Evolutionary conservation across 345 rosid species (phyloP).

Genomic region (Corchorus capsularis): DNA sequence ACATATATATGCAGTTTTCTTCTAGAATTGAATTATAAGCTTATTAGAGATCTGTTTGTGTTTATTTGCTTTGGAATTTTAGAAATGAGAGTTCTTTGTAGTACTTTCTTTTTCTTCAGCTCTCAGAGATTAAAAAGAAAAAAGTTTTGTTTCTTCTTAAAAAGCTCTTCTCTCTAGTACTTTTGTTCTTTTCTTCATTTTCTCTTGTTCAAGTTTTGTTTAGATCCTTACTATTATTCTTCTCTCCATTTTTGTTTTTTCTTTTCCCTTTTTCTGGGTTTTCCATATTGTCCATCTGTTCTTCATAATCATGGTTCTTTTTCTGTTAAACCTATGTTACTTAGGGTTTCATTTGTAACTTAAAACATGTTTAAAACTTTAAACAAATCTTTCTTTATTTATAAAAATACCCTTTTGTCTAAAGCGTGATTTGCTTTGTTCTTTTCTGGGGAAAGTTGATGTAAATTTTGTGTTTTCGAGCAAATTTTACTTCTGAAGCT

Average conservation of each 20-base stretch:
- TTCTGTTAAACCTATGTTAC: too few relatives aligned
- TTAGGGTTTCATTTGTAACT: not conserved
- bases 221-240: not conserved
- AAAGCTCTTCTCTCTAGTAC: not conserved
- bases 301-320: not conserved
- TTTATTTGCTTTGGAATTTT: not conserved
- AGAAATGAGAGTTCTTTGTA: not conserved
- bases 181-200: not conserved
- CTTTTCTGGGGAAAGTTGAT: too few relatives aligned
- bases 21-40: not conserved
- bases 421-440: not conserved
- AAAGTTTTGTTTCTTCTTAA: too few relatives aligned
- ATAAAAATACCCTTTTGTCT: too few relatives aligned
- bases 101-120: not conserved
- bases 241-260: not conserved
- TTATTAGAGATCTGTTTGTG: constrained; percentile 7
- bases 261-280: too few relatives aligned
- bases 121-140: not conserved
- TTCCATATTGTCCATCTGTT: not conserved
- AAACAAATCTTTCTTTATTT: not conserved
- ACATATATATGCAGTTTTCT: constrained; percentile 15
- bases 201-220: not conserved
- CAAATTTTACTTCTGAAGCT: not conserved
- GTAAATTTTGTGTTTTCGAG: not conserved
- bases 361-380: not conserved